These are phyloP conservation scores for Phytophthora europaea DNA, from an alignment of 352 stramenopile genomes.

Conservation along the genomic window DNA sequence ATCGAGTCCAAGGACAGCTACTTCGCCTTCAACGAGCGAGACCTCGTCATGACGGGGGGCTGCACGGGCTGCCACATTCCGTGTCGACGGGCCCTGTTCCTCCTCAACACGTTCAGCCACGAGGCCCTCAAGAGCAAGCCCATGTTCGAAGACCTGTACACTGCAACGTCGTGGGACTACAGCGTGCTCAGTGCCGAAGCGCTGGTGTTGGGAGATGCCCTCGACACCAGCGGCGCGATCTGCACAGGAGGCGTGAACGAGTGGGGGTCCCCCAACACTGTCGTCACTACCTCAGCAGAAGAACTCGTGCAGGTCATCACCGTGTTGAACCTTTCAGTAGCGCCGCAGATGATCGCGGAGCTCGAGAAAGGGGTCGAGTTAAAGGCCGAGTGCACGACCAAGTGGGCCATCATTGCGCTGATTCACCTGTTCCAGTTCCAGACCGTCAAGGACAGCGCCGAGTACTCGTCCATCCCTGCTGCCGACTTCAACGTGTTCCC, in stretches of 20 bases:
- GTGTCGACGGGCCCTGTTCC: slow-evolving; percentile 2
- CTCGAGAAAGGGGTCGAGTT: slow-evolving; percentile 13
- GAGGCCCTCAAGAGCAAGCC: slow-evolving; percentile 27
- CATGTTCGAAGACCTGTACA: slow-evolving; percentile 32
- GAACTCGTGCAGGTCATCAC: slow-evolving; percentile 26
- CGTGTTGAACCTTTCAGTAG: slow-evolving; percentile 13
- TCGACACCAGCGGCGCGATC: slow-evolving; percentile 16
- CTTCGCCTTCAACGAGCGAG: slow-evolving; percentile 29
- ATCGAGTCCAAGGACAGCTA: slow-evolving; percentile 38
- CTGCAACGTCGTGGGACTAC: slow-evolving; percentile 8
- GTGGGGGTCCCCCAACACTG: slow-evolving; percentile 24
- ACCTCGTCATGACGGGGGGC: slow-evolving; percentile 20
- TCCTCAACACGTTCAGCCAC: slow-evolving; percentile 12
- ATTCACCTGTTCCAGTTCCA: slow-evolving; percentile 37
- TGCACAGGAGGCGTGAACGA: slow-evolving; percentile 34
- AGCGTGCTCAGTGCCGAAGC: slow-evolving; percentile 15
- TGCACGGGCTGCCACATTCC: slow-evolving; percentile 21
- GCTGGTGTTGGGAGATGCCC: slow-evolving; percentile 9
- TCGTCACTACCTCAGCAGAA: slow-evolving; percentile 9
- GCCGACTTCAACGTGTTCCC: slow-evolving; percentile 38
- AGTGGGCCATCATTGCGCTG: slow-evolving; percentile 24
- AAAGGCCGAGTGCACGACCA: slow-evolving; percentile 14
- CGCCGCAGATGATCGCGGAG: slow-evolving; percentile 22
- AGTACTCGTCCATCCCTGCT: slow-evolving; percentile 31
- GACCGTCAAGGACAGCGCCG: slow-evolving; percentile 17